A percentile compares a stretch with the other conserved stretches of the same genome.
Conservation (phyloP, 768 basidiomycete species). For the Mycena galericulata region DNA sequence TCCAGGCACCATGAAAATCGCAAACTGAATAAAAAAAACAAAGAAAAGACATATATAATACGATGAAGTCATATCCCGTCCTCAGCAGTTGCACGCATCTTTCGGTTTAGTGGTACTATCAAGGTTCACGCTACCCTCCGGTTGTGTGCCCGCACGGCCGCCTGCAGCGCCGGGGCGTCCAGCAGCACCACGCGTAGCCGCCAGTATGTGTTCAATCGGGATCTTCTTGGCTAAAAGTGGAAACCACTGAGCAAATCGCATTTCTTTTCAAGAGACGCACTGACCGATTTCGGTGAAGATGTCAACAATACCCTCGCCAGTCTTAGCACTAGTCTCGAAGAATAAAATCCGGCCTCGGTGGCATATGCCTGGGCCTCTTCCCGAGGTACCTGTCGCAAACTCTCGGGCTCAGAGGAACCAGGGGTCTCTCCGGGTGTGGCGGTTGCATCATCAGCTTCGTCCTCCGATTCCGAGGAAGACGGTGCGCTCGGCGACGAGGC, state of each 20-base stretch:
- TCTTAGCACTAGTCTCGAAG: conserved; percentile 98
- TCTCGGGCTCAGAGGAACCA: conserved; percentile 72
- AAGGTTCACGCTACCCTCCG: conserved; percentile 75
- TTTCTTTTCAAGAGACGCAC: conserved; percentile 35
- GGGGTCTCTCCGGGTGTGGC: conserved; percentile 83
- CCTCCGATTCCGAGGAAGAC: conserved; percentile 78
- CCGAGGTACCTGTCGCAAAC: conserved; percentile 87
- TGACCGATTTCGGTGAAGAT: conserved; percentile 98
- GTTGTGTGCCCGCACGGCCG: conserved; percentile 62
- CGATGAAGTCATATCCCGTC: conserved; percentile 18
- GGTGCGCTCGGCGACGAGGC: conserved; percentile 60
- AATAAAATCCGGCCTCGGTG: conserved; percentile 94
- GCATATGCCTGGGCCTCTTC: conserved; percentile 99
- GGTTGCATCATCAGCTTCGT: conserved; percentile 94
- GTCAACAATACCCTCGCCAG: conserved; percentile 94
- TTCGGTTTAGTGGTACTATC: conserved; percentile 77
- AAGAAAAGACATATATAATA: conserved; percentile 34
- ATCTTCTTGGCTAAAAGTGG: conserved; percentile 63
- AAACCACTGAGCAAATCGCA: conserved; percentile 8
- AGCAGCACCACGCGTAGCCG: conserved; percentile 78
- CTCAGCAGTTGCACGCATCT: conserved; percentile 87
- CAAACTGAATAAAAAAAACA: conserved; percentile 16
- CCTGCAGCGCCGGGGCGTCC: conserved; percentile 71
- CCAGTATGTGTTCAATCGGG: conserved; percentile 92
- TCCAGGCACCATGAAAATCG: conserved; percentile 21